Evolutionary conservation across 2,329 filamentous ascomycete species (phyloP), one percentile per base, ranked within the genome.

Genomic region (Trichoderma citrinoviride): DNA sequence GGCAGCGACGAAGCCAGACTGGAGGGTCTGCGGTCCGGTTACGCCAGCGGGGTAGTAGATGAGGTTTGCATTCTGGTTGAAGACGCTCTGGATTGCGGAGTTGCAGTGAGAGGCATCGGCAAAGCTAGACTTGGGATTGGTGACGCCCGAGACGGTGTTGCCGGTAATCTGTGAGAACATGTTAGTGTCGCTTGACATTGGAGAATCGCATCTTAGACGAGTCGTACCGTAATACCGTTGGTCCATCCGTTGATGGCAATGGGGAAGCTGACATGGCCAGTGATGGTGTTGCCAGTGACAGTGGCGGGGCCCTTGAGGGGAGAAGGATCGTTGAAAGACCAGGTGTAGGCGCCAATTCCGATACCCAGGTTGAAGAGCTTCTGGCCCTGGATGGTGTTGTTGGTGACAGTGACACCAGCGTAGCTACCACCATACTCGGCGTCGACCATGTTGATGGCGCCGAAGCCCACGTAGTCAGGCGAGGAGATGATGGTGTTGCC

Each of bases 381-480:
- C 1, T 56, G 46, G 50, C 70, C 69, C 10, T 61, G 54, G 57
- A 73, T 72, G 17, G 60, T 65, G 47, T 72, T 72, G 65, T 68
- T 66, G 7, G 69, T 67, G 14, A 71, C 69, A 27, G 67, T 66
- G 23, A 73, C 70, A 27, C 66, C 63, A n/a, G 67, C 65, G 49
- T 72, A 72, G 61, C 69, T 71, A 1, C 67, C 71, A 1, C 56
- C 19, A 47, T 71, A 72, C 33, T 68, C 60, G 6, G 55, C 62
- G 43, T 72, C 71, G 4, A 72, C 71, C 70, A 72, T 70, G 49
- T 72, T 72, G 66, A 72, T 70, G 2, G 67, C 71, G 4, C 71
- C 71, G 27, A 72, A 72, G 41, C 70, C 69, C 15, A 69, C 65
- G 19, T 71, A 61, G 7, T 68, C 66, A 6, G 56, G 46, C 3